phyloP scores from a whole-genome alignment of 306 rosid species.

The Prunus mongolica region DNA sequence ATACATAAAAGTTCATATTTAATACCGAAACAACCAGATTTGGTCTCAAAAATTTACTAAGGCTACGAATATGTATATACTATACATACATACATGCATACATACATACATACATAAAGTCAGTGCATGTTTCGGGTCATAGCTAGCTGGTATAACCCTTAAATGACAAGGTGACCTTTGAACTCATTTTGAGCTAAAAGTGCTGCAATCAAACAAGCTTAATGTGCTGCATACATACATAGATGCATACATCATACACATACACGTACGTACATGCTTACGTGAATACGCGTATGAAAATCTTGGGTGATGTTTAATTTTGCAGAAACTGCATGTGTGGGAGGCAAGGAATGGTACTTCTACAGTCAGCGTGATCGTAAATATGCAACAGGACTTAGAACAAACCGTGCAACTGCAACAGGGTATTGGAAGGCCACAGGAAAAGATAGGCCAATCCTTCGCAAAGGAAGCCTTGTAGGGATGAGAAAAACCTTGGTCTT shows the following conservation, averaged over 20 bases:
- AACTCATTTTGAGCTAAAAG: too few species aligned
- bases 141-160: neutral
- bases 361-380: conserved; percentile 78
- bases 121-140: neutral
- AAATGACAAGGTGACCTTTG: too few species aligned
- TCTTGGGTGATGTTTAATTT: neutral
- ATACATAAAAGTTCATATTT: neutral
- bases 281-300: too few species aligned
- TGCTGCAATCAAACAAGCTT: too few species aligned
- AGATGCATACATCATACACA: too few species aligned
- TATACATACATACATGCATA: neutral
- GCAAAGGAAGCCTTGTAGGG: conserved; percentile 62
- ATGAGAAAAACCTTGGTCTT: conserved; percentile 93
- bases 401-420: conserved; percentile 85
- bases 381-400: conserved; percentile 80
- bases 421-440: conserved; percentile 99
- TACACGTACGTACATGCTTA: too few species aligned
- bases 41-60: neutral
- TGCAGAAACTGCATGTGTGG: conserved; percentile 75
- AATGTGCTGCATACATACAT: too few species aligned
- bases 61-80: neutral
- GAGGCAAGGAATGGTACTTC: conserved; percentile 93
- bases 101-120: neutral
- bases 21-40: neutral
- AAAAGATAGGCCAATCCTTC: conserved; percentile 61